Evolutionary conservation across 2,329 filamentous ascomycete genomes (phyloP).

Genomic region (Penicillium thymicola): DNA sequence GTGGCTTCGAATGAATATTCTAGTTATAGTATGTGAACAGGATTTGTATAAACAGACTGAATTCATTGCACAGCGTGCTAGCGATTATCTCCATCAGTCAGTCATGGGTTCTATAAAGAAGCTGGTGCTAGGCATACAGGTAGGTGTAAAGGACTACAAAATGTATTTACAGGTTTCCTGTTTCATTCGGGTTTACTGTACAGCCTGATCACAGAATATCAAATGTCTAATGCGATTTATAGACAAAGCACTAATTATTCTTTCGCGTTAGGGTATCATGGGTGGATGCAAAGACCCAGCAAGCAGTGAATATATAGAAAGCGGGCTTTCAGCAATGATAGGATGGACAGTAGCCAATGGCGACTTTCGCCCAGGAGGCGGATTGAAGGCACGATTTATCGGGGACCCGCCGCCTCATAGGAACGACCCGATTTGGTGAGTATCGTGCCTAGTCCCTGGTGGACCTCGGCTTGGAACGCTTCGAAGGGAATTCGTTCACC

Average conservation of each 20-base stretch:
- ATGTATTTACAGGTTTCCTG: slow-evolving; percentile 10
- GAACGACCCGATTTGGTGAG: slow-evolving; percentile 68
- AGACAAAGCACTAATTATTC: slow-evolving; percentile 16
- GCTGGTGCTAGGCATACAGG: background rate
- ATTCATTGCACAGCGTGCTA: slow-evolving; percentile 13
- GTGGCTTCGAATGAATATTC: slow-evolving; percentile 54
- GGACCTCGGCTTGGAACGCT: slow-evolving; percentile 87
- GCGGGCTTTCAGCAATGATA: background rate
- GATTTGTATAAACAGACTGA: slow-evolving; percentile 8
- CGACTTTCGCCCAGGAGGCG: background rate
- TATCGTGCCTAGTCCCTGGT: slow-evolving; percentile 77
- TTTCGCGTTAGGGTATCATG: slow-evolving; percentile 35
- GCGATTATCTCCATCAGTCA: slow-evolving; percentile 3
- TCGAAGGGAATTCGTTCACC: slow-evolving; percentile 84
- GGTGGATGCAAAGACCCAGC: slow-evolving; percentile 21
- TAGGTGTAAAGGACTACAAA: background rate
- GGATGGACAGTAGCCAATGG: slow-evolving; percentile 2
- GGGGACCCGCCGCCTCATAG: slow-evolving; percentile 60
- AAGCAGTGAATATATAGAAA: slow-evolving; percentile 13
- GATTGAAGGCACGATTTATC: slow-evolving; percentile 9
- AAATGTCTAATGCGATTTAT: slow-evolving; percentile 7
- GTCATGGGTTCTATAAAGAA: background rate
- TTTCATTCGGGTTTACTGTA: slow-evolving; percentile 9
- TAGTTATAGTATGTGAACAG: slow-evolving; percentile 1
- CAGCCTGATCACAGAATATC: slow-evolving; percentile 7